These are phyloP conservation scores for Fusarium cyanostomum DNA, from an alignment of 2,329 filamentous ascomycete species.

Conservation along the genomic window DNA sequence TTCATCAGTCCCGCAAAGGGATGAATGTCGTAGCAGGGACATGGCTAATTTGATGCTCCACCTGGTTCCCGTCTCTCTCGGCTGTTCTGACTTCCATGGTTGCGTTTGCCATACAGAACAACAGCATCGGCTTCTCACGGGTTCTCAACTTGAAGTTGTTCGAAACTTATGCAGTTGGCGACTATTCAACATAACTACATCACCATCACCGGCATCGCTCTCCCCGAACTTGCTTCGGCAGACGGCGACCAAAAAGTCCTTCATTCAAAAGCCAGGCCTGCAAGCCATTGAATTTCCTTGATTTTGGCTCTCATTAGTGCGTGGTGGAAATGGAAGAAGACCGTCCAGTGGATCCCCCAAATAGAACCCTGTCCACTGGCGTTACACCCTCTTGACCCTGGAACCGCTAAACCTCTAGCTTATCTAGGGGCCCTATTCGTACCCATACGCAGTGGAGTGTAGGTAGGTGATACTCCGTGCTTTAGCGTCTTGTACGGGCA, in stretches of 20 bases:
- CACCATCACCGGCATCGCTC: neutral
- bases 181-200: neutral
- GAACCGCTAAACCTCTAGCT: slow-evolving; percentile 36
- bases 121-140: neutral
- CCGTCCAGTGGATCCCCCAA: slow-evolving; percentile 31
- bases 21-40: slow-evolving; percentile 26
- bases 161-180: neutral
- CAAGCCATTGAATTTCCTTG: slow-evolving; percentile 37
- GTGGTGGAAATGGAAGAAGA: slow-evolving; percentile 33
- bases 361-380: slow-evolving; percentile 41
- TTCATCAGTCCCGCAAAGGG: slow-evolving; percentile 23
- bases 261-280: slow-evolving; percentile 26
- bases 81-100: slow-evolving; percentile 3
- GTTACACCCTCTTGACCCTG: slow-evolving; percentile 40
- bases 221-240: neutral
- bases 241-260: slow-evolving; percentile 19
- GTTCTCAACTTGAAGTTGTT: neutral
- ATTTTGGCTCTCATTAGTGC: slow-evolving; percentile 31
- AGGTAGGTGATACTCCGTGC: slow-evolving; percentile 38
- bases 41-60: slow-evolving; percentile 37
- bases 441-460: slow-evolving; percentile 26
- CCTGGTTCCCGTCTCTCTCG: slow-evolving; percentile 15
- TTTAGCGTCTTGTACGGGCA: slow-evolving; percentile 33
- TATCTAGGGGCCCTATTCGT: slow-evolving; percentile 28
- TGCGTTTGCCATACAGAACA: slow-evolving; percentile 1